phyloP scores from a whole-genome alignment of 1,139 yeast genomes.

The Geotrichum bryndzae region DNA sequence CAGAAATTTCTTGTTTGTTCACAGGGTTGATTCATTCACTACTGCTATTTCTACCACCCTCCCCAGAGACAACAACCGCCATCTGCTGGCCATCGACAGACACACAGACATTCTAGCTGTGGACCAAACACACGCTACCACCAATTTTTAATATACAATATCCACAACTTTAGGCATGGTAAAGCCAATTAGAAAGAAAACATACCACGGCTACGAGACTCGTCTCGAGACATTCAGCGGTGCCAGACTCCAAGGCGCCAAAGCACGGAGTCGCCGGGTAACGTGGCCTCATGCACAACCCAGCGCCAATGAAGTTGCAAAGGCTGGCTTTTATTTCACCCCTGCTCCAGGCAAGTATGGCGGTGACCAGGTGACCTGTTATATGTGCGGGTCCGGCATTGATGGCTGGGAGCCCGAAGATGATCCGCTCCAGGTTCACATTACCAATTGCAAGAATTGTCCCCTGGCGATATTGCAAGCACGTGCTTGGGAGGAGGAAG shows the following conservation, averaged over 20 bases:
- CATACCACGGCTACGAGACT: slow-evolving; percentile 21
- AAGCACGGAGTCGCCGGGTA: slow-evolving; percentile 24
- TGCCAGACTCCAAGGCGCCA: slow-evolving; percentile 23
- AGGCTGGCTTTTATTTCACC: slow-evolving; percentile 58
- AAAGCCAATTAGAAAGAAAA: slow-evolving; percentile 11
- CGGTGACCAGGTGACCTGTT: slow-evolving; percentile 55
- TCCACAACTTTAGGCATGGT: background rate
- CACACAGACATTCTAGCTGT: background rate
- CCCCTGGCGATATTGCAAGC: slow-evolving; percentile 35
- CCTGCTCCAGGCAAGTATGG: slow-evolving; percentile 39
- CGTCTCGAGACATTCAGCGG: slow-evolving; percentile 29
- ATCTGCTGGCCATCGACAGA: background rate
- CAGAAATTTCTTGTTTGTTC: background rate
- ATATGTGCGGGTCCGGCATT: slow-evolving; percentile 45
- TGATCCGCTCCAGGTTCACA: slow-evolving; percentile 42
- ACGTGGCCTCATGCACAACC: slow-evolving; percentile 34
- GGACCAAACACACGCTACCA: background rate
- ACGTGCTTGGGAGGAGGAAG: slow-evolving; percentile 25
- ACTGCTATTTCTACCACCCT: background rate
- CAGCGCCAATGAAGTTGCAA: slow-evolving; percentile 42
- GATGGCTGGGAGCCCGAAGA: slow-evolving; percentile 38
- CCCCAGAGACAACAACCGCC: background rate
- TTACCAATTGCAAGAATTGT: slow-evolving; percentile 44
- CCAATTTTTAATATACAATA: background rate
- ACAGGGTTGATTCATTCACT: background rate